Evolutionary conservation across 2,329 filamentous ascomycete species (phyloP), one percentile per base, ranked within the genome.

Genomic region (Passalora sequoiae): DNA sequence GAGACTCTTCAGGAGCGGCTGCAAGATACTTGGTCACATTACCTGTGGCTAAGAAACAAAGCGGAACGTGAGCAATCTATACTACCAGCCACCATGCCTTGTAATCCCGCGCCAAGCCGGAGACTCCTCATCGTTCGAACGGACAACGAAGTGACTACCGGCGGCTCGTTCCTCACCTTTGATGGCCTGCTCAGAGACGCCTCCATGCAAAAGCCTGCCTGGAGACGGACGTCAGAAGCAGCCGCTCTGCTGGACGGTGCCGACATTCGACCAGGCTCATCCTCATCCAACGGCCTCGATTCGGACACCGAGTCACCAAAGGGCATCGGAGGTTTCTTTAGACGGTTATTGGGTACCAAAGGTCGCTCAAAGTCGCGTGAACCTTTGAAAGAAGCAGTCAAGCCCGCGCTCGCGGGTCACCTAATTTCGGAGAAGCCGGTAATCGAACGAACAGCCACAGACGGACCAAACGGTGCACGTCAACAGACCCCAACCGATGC

Each of bases 41-140:
- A 89, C 59, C 72, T 91, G 12, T 86, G 81, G 66, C 74, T 88
- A 13, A 82, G 83, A 62, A 76, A 85, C 39, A 72, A 76, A 40
- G 82, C 85, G 10, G 81, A 84, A 47, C 68, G 67, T 32, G 68
- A 69, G 25, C 69, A 76, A 27, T 72, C 69, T 10, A 60, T 78
- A 3, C 75, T 74, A 1, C 83, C 87, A 4, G 89, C 86, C 1
- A 87, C 86, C 2, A 81, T 80, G 4, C 86, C 89, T n/a, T 89
- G 84, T 57, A 83, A 83, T 45, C 89, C 89, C 4, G 87, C 88
- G 2, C 87, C 89, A 1, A 84, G 86, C 35, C 86, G 91, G 58
- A 78, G 86, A 49, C 86, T 96, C 48, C 79, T 94, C 65, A 95
- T 96, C 56, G 84, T 95, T 53, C 82, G 88, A 44, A 89, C 86